phyloP scores from a whole-genome alignment of 2,329 filamentous ascomycete species.

The Aspergillus fumigatus region DNA sequence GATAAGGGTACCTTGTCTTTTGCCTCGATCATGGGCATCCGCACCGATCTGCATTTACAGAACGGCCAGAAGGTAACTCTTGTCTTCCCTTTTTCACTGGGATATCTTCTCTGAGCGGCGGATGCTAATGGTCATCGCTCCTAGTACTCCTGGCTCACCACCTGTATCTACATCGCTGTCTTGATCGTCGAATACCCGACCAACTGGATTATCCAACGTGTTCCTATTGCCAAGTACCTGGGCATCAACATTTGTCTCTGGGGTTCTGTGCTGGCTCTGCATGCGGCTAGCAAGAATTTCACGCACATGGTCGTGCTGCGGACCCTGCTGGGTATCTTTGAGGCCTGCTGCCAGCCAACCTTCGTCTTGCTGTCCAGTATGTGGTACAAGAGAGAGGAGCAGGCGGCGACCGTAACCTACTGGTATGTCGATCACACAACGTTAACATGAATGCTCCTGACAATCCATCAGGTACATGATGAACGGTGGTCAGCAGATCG shows the following conservation, averaged over 20 bases:
- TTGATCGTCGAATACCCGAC: conserved; percentile 69
- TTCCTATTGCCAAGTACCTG: conserved; percentile 65
- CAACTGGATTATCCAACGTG: conserved; percentile 59
- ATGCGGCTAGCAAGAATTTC: conserved; percentile 60
- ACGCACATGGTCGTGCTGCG: conserved; percentile 56
- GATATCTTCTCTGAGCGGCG: neutral
- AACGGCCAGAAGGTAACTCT: conserved; percentile 29
- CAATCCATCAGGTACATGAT: conserved; percentile 57
- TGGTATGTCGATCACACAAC: conserved; percentile 46
- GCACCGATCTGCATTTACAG: conserved; percentile 46
- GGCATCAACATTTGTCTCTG: conserved; percentile 61
- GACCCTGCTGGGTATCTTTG: conserved; percentile 66
- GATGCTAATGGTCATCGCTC: conserved; percentile 6
- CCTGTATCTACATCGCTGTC: conserved; percentile 69
- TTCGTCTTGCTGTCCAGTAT: conserved; percentile 64
- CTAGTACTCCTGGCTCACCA: conserved; percentile 67
- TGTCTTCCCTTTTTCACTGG: too few relatives aligned
- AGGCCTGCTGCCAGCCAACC: conserved; percentile 64
- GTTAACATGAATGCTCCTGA: conserved; percentile 6
- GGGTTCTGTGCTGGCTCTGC: conserved; percentile 57
- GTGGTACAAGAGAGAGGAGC: conserved; percentile 68
- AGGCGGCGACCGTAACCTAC: conserved; percentile 62
- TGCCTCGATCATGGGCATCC: conserved; percentile 39
- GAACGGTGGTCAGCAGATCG: conserved; percentile 69
- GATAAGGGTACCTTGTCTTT: conserved; percentile 42